phyloP scores from a whole-genome alignment of 2,329 filamentous ascomycete species.

The Lizonia empirigonia region DNA sequence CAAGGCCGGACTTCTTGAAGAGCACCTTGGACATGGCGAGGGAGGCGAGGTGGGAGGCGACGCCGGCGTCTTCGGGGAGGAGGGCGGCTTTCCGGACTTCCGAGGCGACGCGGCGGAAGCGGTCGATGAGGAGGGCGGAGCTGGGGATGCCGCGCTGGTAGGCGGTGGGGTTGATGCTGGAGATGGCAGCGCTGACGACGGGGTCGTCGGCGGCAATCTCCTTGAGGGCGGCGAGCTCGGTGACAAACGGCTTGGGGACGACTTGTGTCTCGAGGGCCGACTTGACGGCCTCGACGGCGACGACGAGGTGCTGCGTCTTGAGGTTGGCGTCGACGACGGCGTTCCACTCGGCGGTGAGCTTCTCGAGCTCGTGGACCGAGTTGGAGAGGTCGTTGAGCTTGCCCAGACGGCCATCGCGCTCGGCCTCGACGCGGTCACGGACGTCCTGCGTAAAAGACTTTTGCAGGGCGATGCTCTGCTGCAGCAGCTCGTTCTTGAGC shows the following conservation, averaged over 20 bases:
- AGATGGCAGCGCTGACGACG: conserved; percentile 90
- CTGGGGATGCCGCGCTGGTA: conserved; percentile 92
- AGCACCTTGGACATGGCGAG: conserved; percentile 89
- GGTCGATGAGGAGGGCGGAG: conserved; percentile 84
- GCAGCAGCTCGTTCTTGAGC: conserved; percentile 80
- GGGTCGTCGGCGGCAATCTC: conserved; percentile 84
- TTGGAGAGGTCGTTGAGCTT: conserved; percentile 80
- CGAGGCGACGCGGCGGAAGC: conserved; percentile 88
- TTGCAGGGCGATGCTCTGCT: conserved; percentile 90
- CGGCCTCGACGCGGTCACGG: conserved; percentile 80
- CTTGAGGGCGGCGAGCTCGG: conserved; percentile 91
- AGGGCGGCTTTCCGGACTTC: conserved; percentile 95
- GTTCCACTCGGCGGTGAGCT: conserved; percentile 87
- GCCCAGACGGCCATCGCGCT: conserved; percentile 84
- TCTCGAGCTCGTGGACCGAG: conserved; percentile 82
- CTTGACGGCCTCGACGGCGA: conserved; percentile 91
- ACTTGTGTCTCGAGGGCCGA: conserved; percentile 77
- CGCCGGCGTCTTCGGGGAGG: conserved; percentile 89
- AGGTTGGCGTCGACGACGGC: conserved; percentile 87
- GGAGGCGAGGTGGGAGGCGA: conserved; percentile 91
- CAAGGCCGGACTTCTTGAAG: conserved; percentile 84
- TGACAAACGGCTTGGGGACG: conserved; percentile 82
- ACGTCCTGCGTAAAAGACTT: conserved; percentile 81
- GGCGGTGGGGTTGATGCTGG: conserved; percentile 90
- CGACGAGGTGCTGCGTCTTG: conserved; percentile 92